These are phyloP conservation scores for Leccinum subrobustum DNA, from an alignment of 1,284 basidiomycete genomes.

Conservation along the genomic window DNA sequence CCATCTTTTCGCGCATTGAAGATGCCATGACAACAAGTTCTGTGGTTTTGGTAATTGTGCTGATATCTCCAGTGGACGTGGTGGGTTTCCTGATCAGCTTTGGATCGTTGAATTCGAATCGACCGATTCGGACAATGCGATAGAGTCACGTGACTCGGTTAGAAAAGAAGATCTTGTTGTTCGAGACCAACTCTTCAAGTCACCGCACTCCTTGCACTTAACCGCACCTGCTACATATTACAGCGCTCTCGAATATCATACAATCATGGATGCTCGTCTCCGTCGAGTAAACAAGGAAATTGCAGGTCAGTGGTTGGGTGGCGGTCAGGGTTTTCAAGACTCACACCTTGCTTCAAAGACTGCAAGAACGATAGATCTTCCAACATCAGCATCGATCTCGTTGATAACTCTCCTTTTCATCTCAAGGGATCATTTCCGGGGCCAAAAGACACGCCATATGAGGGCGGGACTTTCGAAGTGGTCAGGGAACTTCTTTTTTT, in stretches of 20 bases:
- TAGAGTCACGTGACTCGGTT: constrained; percentile 27
- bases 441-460: constrained; percentile 91
- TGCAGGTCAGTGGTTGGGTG: constrained; percentile 51
- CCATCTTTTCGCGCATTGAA: constrained; percentile 78
- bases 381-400: constrained; percentile 80
- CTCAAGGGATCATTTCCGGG: constrained; percentile 90
- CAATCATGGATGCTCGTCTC: constrained; percentile 78
- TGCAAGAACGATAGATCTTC: constrained; percentile 93
- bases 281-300: constrained; percentile 94
- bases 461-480: constrained; percentile 91
- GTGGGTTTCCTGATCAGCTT: background rate
- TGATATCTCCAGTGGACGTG: background rate
- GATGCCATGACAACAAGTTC: constrained; percentile 13
- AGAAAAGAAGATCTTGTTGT: constrained; percentile 10
- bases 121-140: constrained; percentile 2
- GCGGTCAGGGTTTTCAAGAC: background rate
- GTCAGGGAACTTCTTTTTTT: constrained; percentile 49
- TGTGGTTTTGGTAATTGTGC: background rate
- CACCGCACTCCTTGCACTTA: background rate
- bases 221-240: background rate
- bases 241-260: background rate
- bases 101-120: background rate
- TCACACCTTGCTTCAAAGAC: constrained; percentile 45
- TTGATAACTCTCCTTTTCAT: constrained; percentile 87
- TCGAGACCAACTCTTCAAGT: background rate